Conservation (phyloP, 306 rosid species). For the Cicer pinnatifidum region DNA sequence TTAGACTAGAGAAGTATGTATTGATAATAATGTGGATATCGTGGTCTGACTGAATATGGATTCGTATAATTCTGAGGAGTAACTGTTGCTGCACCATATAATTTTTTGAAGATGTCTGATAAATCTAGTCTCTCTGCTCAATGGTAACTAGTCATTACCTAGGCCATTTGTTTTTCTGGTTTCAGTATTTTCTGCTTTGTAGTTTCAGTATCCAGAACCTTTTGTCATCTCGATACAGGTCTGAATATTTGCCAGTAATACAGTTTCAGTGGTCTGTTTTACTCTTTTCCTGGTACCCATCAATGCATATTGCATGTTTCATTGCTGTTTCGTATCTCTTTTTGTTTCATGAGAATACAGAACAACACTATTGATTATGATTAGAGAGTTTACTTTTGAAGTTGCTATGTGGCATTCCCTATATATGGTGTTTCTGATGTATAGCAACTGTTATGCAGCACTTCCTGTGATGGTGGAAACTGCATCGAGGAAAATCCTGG, state of each 20-base stretch:
- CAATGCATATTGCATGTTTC: conserved; percentile 27
- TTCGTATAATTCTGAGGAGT: conserved; percentile 12
- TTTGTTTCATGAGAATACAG: conserved; percentile 19
- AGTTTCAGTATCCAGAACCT: conserved; percentile 10
- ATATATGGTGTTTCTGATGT: conserved; percentile 36
- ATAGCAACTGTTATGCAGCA: conserved; percentile 59
- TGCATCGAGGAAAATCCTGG: conserved; percentile 71
- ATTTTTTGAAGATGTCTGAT: conserved; percentile 4
- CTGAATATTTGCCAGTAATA: neutral
- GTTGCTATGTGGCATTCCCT: conserved; percentile 33
- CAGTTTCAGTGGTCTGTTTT: neutral
- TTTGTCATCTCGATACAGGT: neutral
- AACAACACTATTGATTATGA: conserved; percentile 17
- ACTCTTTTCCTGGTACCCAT: conserved; percentile 1
- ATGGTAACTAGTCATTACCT: conserved; percentile 2
- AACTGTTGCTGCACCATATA: conserved; percentile 15
- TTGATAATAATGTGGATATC: conserved; percentile 1
- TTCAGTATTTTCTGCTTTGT: conserved; percentile 4
- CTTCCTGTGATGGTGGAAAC: conserved; percentile 92
- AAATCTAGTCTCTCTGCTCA: conserved; percentile 1
- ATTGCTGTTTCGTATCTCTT: conserved; percentile 23
- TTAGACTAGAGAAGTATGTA: neutral
- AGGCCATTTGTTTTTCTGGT: neutral
- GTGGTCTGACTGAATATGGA: conserved; percentile 14
- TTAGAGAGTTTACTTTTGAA: conserved; percentile 22